Percentiles rank a stretch among this genome's conserved stretches.
Conservation (phyloP, 1,284 basidiomycete species). For the Microbotryomycetes sp. region DNA sequence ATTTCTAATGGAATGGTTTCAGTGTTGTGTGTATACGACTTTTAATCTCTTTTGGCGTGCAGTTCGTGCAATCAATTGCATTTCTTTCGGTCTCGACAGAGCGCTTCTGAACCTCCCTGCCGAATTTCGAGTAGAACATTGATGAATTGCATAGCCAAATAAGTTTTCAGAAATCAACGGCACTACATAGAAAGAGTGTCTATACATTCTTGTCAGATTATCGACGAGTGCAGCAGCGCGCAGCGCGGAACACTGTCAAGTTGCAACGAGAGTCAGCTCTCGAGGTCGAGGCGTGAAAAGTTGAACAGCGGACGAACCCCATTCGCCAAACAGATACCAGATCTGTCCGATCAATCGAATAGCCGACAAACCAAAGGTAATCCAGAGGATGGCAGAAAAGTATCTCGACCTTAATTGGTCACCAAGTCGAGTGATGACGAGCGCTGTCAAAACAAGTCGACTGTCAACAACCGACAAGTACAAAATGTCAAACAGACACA, state of each 20-base stretch:
- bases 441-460: not conserved
- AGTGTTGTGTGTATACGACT: no score
- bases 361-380: constrained; percentile 71
- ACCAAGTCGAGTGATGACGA: constrained; percentile 23
- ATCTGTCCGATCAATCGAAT: constrained; percentile 57
- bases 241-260: not conserved
- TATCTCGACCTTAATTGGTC: constrained; percentile 46
- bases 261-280: not conserved
- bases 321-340: constrained; percentile 24
- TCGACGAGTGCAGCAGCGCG: not conserved
- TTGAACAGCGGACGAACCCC: not conserved
- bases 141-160: no score
- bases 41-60: no score
- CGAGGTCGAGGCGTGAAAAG: not conserved
- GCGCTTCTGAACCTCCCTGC: no score
- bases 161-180: no score
- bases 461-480: not conserved
- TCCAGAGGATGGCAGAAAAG: constrained; percentile 78
- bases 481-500: not conserved
- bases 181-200: no score
- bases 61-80: no score
- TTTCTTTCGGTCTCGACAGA: no score
- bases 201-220: no score
- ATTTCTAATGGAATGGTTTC: no score
- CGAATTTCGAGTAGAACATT: no score